A percentile compares a stretch with the other conserved stretches of the same genome.
These are phyloP conservation scores for Ceratobasidium papillatum DNA, from an alignment of 1,284 basidiomycete species.

Conservation along the genomic window DNA sequence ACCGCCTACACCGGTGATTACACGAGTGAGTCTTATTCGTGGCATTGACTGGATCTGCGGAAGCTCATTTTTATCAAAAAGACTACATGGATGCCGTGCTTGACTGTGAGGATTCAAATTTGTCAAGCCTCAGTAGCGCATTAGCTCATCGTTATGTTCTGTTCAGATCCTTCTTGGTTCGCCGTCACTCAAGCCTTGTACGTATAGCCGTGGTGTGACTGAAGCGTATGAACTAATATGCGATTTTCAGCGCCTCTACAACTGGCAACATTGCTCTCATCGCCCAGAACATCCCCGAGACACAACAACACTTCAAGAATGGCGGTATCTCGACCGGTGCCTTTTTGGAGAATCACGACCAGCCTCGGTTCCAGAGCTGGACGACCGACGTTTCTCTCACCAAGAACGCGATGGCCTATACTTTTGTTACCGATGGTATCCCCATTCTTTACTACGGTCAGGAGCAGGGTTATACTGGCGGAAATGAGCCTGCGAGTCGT, in stretches of 20 bases:
- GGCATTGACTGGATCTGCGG: conserved; percentile 43
- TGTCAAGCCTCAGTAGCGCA: conserved; percentile 47
- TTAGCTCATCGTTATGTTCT: conserved; percentile 56
- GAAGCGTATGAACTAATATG: neutral
- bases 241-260: conserved; percentile 32
- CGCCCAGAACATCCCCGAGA: conserved; percentile 49
- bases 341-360: conserved; percentile 59
- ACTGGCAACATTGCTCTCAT: conserved; percentile 53
- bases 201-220: neutral
- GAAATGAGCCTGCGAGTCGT: conserved; percentile 61
- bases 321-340: conserved; percentile 53
- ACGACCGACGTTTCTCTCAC: conserved; percentile 48
- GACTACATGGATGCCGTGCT: conserved; percentile 61
- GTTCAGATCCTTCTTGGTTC: conserved; percentile 26
- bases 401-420: conserved; percentile 56
- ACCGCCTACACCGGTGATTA: conserved; percentile 47
- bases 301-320: conserved; percentile 48
- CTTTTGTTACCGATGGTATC: conserved; percentile 59
- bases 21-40: conserved; percentile 44
- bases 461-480: conserved; percentile 61
- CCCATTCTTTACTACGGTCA: conserved; percentile 67
- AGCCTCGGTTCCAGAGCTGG: conserved; percentile 52
- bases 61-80: conserved; percentile 34
- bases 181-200: conserved; percentile 32
- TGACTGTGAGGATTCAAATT: conserved; percentile 58